Evolutionary conservation across 148 eudicot genomes (phyloP).

Genomic region (Mesembryanthemum crystallinum): DNA sequence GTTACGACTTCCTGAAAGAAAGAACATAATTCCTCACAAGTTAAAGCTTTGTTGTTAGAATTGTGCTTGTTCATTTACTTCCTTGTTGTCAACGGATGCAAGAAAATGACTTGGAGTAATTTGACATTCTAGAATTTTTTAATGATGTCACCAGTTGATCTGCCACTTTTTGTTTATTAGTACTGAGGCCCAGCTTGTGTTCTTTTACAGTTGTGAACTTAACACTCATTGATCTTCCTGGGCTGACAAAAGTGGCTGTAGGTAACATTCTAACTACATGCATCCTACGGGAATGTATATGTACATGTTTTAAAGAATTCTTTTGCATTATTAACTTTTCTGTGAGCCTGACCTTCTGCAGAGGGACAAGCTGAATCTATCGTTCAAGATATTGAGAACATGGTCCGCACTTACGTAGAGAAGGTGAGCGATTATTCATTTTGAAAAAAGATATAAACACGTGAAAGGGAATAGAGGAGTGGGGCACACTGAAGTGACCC

Average conservation of each 20-base stretch:
- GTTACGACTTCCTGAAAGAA: too few relatives aligned
- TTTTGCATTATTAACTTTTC: not conserved
- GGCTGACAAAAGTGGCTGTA: slow-evolving; percentile 97
- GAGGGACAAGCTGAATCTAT: slow-evolving; percentile 90
- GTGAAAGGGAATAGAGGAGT: not conserved
- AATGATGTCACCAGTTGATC: not conserved
- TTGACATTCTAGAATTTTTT: too few relatives aligned
- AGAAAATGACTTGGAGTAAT: too few relatives aligned
- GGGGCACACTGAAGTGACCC: not conserved
- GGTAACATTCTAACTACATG: slow-evolving; percentile 49
- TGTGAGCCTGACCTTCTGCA: slow-evolving; percentile 34
- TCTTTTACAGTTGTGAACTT: slow-evolving; percentile 85
- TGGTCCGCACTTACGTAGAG: slow-evolving; percentile 98
- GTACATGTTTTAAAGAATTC: not conserved
- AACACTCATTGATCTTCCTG: slow-evolving; percentile 99
- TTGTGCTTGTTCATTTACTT: too few relatives aligned
- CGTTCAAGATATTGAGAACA: slow-evolving; percentile 93
- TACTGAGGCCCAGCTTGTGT: slow-evolving; percentile 22
- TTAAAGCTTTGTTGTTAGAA: not conserved
- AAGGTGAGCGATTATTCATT: slow-evolving; percentile 50
- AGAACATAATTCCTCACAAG: not conserved
- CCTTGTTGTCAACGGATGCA: too few relatives aligned
- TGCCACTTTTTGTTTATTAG: not conserved
- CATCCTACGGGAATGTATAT: not conserved
- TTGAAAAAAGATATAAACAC: not conserved